These are phyloP conservation scores for Pseudogymnoascus sp. DNA, from an alignment of 2,329 filamentous ascomycete genomes.

Conservation along the genomic window DNA sequence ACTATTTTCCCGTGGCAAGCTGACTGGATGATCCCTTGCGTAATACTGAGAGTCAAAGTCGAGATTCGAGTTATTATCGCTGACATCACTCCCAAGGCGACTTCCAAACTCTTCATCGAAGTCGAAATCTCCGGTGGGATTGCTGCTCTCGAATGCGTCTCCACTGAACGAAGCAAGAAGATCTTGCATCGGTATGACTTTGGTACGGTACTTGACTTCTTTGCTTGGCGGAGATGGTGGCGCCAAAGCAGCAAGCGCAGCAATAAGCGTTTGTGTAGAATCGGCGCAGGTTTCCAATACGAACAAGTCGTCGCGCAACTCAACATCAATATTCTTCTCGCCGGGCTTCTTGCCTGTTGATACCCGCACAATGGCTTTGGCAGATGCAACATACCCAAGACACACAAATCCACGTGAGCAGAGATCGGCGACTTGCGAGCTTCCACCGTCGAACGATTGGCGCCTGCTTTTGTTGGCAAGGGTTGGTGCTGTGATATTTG, in stretches of 20 bases:
- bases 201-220: slow-evolving; percentile 77
- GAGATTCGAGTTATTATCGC: slow-evolving; percentile 33
- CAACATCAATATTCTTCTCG: slow-evolving; percentile 65
- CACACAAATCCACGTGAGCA: slow-evolving; percentile 71
- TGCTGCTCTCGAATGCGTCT: slow-evolving; percentile 63
- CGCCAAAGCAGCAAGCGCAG: slow-evolving; percentile 67
- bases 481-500: slow-evolving; percentile 31
- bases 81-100: slow-evolving; percentile 40
- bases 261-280: slow-evolving; percentile 86
- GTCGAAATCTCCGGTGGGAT: slow-evolving; percentile 55
- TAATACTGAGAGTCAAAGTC: slow-evolving; percentile 42
- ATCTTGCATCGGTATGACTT: slow-evolving; percentile 77
- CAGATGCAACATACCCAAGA: slow-evolving; percentile 79
- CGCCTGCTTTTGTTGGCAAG: slow-evolving; percentile 17
- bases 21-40: slow-evolving; percentile 31
- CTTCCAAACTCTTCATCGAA: slow-evolving; percentile 56
- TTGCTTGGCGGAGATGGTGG: slow-evolving; percentile 79
- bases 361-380: slow-evolving; percentile 54
- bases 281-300: slow-evolving; percentile 94
- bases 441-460: slow-evolving; percentile 29
- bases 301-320: slow-evolving; percentile 76
- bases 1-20: slow-evolving; percentile 38
- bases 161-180: slow-evolving; percentile 85
- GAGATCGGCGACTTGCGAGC: slow-evolving; percentile 45
- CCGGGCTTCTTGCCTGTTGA: slow-evolving; percentile 42